These are phyloP conservation scores for Hordeum vulgare DNA, from an alignment of 176 grass and related monocot species.

Conservation along the genomic window DNA sequence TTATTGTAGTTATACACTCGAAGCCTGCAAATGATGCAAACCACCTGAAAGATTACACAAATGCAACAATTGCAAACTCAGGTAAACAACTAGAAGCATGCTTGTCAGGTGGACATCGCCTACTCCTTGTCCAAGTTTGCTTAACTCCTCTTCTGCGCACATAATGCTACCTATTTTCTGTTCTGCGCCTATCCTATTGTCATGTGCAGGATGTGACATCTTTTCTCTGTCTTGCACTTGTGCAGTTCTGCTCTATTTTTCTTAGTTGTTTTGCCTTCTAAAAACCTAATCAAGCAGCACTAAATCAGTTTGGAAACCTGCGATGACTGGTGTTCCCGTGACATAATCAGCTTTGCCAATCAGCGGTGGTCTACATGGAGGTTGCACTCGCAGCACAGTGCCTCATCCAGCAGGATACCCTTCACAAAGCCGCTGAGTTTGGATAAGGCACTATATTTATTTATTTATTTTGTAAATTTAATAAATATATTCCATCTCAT, in stretches of 20 bases:
- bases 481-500: too few species aligned
- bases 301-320: too few species aligned
- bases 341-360: too few species aligned
- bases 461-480: too few species aligned
- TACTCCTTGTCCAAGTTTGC: not conserved
- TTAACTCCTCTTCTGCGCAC: not conserved
- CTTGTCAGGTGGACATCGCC: not conserved
- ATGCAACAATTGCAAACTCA: not conserved
- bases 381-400: too few species aligned
- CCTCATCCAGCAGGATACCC: too few species aligned
- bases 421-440: too few species aligned
- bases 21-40: slow-evolving; percentile 45
- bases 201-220: too few species aligned
- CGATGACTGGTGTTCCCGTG: too few species aligned
- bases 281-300: too few species aligned
- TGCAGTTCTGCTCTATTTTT: not conserved
- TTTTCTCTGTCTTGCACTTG: not conserved
- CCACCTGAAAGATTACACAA: slow-evolving; percentile 7
- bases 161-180: not conserved
- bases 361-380: too few species aligned
- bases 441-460: too few species aligned
- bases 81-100: not conserved
- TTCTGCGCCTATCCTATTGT: not conserved
- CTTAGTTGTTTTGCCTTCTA: not conserved
- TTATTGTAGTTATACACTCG: slow-evolving; percentile 80